These are phyloP conservation scores for Phytophthora constricta DNA, from an alignment of 352 stramenopile species.

Conservation along the genomic window DNA sequence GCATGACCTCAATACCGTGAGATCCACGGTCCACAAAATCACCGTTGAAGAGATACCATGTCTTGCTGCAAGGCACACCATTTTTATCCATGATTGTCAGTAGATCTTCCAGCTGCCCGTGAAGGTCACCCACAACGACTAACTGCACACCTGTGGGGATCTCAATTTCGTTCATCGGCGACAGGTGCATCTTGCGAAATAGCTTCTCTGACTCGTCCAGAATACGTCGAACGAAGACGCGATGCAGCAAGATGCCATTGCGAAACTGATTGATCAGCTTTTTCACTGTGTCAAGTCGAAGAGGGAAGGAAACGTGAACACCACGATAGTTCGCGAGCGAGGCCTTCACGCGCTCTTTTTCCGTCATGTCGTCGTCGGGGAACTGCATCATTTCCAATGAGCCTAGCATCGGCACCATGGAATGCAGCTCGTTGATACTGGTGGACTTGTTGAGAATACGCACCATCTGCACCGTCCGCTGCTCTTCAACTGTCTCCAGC, in stretches of 20 bases:
- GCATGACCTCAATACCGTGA: slow-evolving; percentile 93
- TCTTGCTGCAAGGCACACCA: slow-evolving; percentile 86
- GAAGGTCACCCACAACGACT: slow-evolving; percentile 93
- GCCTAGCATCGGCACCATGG: slow-evolving; percentile 77
- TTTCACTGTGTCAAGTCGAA: slow-evolving; percentile 80
- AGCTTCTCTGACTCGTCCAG: slow-evolving; percentile 71
- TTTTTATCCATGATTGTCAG: slow-evolving; percentile 94
- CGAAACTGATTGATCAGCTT: slow-evolving; percentile 87
- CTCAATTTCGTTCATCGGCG: slow-evolving; percentile 77
- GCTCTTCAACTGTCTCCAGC: slow-evolving; percentile 81
- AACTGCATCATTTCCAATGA: slow-evolving; percentile 73
- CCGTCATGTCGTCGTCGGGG: slow-evolving; percentile 48
- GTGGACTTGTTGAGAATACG: slow-evolving; percentile 87
- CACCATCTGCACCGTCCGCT: slow-evolving; percentile 85
- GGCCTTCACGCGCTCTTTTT: slow-evolving; percentile 65
- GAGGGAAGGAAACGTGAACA: slow-evolving; percentile 72
- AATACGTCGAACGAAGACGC: slow-evolving; percentile 79
- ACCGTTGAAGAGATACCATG: slow-evolving; percentile 96
- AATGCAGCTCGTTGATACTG: slow-evolving; percentile 81
- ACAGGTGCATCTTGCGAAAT: slow-evolving; percentile 51
- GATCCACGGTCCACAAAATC: slow-evolving; percentile 96
- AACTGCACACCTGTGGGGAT: slow-evolving; percentile 85
- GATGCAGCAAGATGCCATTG: slow-evolving; percentile 82
- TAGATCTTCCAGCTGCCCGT: slow-evolving; percentile 94
- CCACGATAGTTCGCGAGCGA: slow-evolving; percentile 78